Conservation (phyloP, 2,329 filamentous ascomycete genomes). For the Triangularia verruculosa region DNA sequence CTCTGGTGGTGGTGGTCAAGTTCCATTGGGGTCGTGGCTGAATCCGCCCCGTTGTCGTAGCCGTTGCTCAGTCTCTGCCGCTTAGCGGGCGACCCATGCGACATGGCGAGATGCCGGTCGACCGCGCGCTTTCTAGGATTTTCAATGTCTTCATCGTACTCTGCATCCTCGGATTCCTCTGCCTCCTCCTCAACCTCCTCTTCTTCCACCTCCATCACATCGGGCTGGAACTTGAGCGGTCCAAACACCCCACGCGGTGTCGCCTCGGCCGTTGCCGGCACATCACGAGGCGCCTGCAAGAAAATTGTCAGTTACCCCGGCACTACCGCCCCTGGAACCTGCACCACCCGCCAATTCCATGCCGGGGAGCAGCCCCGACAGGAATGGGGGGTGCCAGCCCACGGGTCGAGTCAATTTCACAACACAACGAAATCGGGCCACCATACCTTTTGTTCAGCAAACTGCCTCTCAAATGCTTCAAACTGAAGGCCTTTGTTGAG, state of each 20-base stretch:
- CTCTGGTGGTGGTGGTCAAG: slow-evolving; percentile 47
- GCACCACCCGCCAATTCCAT: slow-evolving; percentile 19
- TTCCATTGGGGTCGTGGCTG: slow-evolving; percentile 58
- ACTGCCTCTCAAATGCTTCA: slow-evolving; percentile 57
- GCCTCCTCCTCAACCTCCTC: slow-evolving; percentile 32
- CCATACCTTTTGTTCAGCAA: slow-evolving; percentile 46
- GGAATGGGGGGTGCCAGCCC: slow-evolving; percentile 13
- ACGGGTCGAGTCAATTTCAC: slow-evolving; percentile 10
- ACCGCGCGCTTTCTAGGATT: slow-evolving; percentile 51
- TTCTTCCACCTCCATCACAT: slow-evolving; percentile 37
- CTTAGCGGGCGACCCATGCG: slow-evolving; percentile 58
- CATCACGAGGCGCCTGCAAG: slow-evolving; percentile 50
- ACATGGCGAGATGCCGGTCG: slow-evolving; percentile 43
- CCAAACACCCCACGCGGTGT: slow-evolving; percentile 56
- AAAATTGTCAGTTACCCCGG: slow-evolving; percentile 39
- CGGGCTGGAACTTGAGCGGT: slow-evolving; percentile 47
- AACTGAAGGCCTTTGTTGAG: slow-evolving; percentile 63
- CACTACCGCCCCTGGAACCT: slow-evolving; percentile 21
- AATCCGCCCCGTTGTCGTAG: slow-evolving; percentile 54
- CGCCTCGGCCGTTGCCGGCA: slow-evolving; percentile 45
- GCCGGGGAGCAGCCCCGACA: slow-evolving; percentile 22
- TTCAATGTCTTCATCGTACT: slow-evolving; percentile 31
- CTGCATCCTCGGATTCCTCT: slow-evolving; percentile 35
- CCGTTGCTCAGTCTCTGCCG: slow-evolving; percentile 60
- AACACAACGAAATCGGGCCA: slow-evolving; percentile 9